Conservation (phyloP, 2,329 filamentous ascomycete genomes). For the Lachnellula cervina region DNA sequence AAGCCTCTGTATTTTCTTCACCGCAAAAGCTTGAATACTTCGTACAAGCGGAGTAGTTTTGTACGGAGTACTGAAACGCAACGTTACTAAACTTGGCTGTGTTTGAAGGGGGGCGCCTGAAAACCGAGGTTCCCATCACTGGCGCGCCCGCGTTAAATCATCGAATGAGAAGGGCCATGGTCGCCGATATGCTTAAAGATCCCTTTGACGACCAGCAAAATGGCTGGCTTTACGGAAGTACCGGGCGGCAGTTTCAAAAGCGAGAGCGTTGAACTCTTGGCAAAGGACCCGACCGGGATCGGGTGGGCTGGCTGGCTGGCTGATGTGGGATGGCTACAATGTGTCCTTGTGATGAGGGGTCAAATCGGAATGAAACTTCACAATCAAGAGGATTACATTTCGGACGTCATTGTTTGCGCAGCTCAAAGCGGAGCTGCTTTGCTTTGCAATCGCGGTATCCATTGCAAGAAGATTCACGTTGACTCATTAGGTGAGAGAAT, state of each 20-base stretch:
- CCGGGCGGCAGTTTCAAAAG: neutral
- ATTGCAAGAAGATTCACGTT: neutral
- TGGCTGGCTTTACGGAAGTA: neutral
- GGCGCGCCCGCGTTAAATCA: neutral
- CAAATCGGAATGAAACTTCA: neutral
- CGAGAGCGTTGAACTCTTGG: too few species aligned
- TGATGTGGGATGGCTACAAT: neutral
- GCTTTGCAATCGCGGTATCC: neutral
- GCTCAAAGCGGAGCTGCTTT: neutral
- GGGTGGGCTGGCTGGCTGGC: neutral
- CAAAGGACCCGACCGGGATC: too few species aligned
- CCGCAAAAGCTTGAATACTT: too few species aligned
- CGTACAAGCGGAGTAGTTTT: too few species aligned
- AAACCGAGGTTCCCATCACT: neutral
- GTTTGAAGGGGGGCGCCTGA: neutral
- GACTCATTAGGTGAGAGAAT: neutral
- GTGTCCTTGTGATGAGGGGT: neutral
- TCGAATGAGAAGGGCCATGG: neutral
- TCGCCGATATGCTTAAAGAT: neutral
- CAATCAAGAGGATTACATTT: neutral
- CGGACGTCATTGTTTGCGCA: neutral
- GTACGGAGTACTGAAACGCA: neutral
- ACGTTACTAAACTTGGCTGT: neutral
- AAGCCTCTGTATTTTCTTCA: neutral
- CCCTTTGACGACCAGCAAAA: neutral